These are phyloP conservation scores for Diaporthe sp. DNA, from an alignment of 2,329 filamentous ascomycete species.

Conservation along the genomic window DNA sequence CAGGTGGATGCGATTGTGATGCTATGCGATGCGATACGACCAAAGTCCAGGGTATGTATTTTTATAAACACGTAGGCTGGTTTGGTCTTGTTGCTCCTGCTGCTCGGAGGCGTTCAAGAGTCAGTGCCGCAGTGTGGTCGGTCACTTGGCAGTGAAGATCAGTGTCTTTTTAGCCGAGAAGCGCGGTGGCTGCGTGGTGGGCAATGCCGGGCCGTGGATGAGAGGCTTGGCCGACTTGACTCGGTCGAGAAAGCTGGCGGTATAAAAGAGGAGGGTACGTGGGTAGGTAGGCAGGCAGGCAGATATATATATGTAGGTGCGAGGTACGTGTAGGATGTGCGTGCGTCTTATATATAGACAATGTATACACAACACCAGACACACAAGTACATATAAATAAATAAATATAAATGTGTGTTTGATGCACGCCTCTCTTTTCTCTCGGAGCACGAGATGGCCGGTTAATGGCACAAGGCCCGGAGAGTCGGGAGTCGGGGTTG, in stretches of 20 bases:
- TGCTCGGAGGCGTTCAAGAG: slow-evolving; percentile 6
- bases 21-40: slow-evolving; percentile 6
- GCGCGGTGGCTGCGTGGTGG: slow-evolving; percentile 27
- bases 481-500: slow-evolving; percentile 11
- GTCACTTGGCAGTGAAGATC: slow-evolving; percentile 26
- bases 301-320: background rate
- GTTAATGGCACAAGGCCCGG: slow-evolving; percentile 46
- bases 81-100: background rate
- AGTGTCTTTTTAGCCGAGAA: slow-evolving; percentile 24
- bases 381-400: background rate
- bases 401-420: slow-evolving; percentile 9
- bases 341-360: slow-evolving; percentile 1
- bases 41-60: slow-evolving; percentile 1
- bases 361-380: background rate
- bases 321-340: background rate
- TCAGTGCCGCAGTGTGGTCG: slow-evolving; percentile 17
- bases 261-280: background rate
- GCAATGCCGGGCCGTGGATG: slow-evolving; percentile 14
- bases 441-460: slow-evolving; percentile 54
- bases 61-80: slow-evolving; percentile 23
- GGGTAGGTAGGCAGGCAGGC: background rate
- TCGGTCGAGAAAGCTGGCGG: slow-evolving; percentile 14
- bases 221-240: slow-evolving; percentile 13
- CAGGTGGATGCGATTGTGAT: slow-evolving; percentile 2
- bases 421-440: slow-evolving; percentile 45